A percentile compares a stretch with the other conserved stretches of the same genome.
These are phyloP conservation scores for Tulasnella sp. DNA, from an alignment of 768 basidiomycete genomes.

Conservation along the genomic window DNA sequence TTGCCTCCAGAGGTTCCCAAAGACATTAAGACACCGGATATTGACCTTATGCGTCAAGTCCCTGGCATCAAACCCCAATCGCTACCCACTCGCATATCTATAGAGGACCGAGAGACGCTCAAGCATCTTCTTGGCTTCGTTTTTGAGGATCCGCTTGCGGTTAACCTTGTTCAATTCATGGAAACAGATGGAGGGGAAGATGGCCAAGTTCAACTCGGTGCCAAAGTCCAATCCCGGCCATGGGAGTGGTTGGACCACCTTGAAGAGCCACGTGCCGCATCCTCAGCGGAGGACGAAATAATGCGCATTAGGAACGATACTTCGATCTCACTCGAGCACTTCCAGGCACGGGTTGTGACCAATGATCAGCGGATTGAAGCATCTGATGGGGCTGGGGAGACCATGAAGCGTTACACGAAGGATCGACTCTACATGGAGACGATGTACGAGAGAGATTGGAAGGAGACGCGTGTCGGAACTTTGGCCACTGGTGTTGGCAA, in stretches of 20 bases:
- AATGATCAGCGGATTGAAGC: neutral
- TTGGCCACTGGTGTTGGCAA: neutral
- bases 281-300: neutral
- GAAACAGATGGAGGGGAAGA: neutral
- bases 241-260: conserved; percentile 19
- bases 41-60: conserved; percentile 8
- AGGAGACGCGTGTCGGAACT: conserved; percentile 10
- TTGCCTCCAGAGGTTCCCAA: conserved; percentile 7
- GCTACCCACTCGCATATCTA: conserved; percentile 9
- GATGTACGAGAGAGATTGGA: conserved; percentile 18
- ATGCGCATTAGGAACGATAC: conserved; percentile 8
- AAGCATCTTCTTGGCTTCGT: conserved; percentile 7
- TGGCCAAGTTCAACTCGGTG: conserved; percentile 8
- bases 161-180: conserved; percentile 1
- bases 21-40: conserved; percentile 3
- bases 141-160: conserved; percentile 5
- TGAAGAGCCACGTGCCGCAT: neutral
- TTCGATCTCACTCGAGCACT: conserved; percentile 16
- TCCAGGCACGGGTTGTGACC: conserved; percentile 6
- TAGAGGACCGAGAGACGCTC: neutral
- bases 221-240: conserved; percentile 8
- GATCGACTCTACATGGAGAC: conserved; percentile 15
- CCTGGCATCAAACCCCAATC: neutral
- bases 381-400: neutral
- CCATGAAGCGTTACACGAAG: neutral